phyloP scores from a whole-genome alignment of 164 flowering plant species.

The Liriodendron chinense region DNA sequence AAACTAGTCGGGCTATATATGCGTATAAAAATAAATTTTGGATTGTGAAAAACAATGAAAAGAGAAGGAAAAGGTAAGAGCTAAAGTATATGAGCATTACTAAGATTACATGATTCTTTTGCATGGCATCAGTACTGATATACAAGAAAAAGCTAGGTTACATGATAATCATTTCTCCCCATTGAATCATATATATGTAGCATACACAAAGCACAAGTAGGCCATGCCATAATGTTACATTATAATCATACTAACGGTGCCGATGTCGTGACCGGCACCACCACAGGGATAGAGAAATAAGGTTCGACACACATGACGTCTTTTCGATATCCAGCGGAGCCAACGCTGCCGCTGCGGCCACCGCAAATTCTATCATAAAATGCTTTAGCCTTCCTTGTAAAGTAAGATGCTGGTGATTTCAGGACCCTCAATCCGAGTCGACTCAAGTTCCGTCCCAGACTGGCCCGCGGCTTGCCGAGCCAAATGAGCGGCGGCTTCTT shows the following conservation, averaged over 20 bases:
- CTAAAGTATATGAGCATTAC: neutral
- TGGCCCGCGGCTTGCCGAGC: neutral
- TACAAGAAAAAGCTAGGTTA: too few species aligned
- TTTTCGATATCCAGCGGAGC: neutral
- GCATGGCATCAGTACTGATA: neutral
- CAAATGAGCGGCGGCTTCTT: neutral
- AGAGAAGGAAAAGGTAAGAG: neutral
- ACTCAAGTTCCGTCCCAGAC: neutral
- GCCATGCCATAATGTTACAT: neutral
- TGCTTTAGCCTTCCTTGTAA: neutral
- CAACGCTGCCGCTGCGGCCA: neutral
- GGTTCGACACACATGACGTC: neutral
- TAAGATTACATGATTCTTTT: neutral
- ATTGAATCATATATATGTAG: neutral
- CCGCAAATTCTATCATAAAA: neutral
- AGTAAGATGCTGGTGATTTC: neutral
- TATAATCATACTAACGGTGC: neutral
- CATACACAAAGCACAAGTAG: neutral
- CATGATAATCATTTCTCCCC: neutral
- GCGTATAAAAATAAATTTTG: too few species aligned
- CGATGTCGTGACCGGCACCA: neutral
- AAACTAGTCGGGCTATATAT: too few species aligned
- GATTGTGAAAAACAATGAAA: neutral
- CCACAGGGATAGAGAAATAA: neutral
- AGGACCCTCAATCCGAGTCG: neutral